These are phyloP conservation scores for Fomitopsis betulina DNA, from an alignment of 1,284 basidiomycete species.

Conservation along the genomic window DNA sequence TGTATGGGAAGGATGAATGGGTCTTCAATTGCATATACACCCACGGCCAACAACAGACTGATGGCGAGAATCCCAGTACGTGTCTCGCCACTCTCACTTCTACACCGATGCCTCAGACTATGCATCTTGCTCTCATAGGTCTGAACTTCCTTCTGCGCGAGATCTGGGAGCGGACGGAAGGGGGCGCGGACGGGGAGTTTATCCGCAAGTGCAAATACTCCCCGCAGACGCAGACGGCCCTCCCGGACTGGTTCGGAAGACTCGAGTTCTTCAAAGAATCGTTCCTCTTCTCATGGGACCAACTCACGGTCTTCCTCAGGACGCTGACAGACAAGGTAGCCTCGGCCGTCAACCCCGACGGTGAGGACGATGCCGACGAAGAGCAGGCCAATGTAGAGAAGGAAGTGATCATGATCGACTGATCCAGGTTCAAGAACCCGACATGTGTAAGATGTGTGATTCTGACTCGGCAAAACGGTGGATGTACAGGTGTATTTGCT, in stretches of 20 bases:
- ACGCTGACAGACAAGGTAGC: conserved; percentile 49
- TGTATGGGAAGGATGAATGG: conserved; percentile 26
- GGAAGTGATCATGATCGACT: background rate
- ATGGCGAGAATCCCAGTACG: background rate
- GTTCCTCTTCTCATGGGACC: conserved; percentile 64
- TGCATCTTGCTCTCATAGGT: conserved; percentile 31
- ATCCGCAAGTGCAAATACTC: conserved; percentile 51
- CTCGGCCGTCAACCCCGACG: conserved; percentile 5
- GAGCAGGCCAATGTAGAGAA: conserved; percentile 22
- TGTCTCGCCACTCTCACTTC: background rate
- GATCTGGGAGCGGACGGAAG: conserved; percentile 28
- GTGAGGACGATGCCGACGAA: conserved; percentile 29
- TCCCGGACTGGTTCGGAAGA: conserved; percentile 45
- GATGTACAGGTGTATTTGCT: background rate
- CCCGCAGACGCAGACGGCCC: conserved; percentile 56
- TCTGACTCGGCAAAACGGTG: background rate
- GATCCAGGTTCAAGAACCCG: background rate
- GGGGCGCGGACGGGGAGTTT: conserved; percentile 35
- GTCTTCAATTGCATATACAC: conserved; percentile 30
- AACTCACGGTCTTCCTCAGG: conserved; percentile 60
- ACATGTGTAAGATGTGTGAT: background rate
- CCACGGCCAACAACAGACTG: conserved; percentile 19
- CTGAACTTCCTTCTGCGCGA: conserved; percentile 56
- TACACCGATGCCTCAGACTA: background rate
- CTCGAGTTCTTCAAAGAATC: conserved; percentile 57